Evolutionary conservation across 176 grass and related monocot genomes (phyloP), one percentile per base, ranked within the genome.

Genomic region (Aegilops longissima): DNA sequence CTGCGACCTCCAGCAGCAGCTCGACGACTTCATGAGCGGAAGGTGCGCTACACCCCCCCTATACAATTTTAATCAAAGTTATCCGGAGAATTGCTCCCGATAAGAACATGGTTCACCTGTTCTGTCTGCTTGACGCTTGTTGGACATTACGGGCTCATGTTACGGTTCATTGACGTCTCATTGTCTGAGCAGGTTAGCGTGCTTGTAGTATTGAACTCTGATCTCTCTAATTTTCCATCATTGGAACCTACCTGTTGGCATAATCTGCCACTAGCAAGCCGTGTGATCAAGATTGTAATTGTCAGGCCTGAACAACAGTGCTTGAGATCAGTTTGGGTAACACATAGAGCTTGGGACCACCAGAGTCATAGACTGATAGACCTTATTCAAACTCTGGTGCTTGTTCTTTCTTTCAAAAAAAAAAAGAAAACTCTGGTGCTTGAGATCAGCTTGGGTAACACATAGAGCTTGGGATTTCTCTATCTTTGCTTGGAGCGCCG

Each of bases 11-110:
- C 34, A 35, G 34, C 34, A 35, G 34, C 90, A 89, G 74, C 86
- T 98, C 45, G 88, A 98, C 86, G 92, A 91, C 58, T 35, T 35
- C 34, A 35, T 35, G 34, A 90, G 89, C 76, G 90, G 96, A 51
- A 98, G 93, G 96, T 98, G 13, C 42, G 33, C 47, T 42, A 21
- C 27, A 49, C 49, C 59, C 3, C 3, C 40, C 29, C 63, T 25
- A 10, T 29, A 45, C 11, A 45, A 45, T 78, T 21, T 38, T 44
- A 7, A 8, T 86, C 30, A 3, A 3, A 66, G 5, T 23, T 81
- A 24, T 83, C n/a, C 0, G 25, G 34, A 54, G 64, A 80, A 49
- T 30, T 21, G 25, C 49, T 52, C 10, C 59, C n/a, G 47, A 51
- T 31, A 13, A 35, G 49, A 74, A 74, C 66, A 54, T 8, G 6